Evolutionary conservation across 495 filamentous ascomycete species (phyloP), one percentile per base, ranked within the genome.

Genomic region (Lindgomyces ingoldianus): DNA sequence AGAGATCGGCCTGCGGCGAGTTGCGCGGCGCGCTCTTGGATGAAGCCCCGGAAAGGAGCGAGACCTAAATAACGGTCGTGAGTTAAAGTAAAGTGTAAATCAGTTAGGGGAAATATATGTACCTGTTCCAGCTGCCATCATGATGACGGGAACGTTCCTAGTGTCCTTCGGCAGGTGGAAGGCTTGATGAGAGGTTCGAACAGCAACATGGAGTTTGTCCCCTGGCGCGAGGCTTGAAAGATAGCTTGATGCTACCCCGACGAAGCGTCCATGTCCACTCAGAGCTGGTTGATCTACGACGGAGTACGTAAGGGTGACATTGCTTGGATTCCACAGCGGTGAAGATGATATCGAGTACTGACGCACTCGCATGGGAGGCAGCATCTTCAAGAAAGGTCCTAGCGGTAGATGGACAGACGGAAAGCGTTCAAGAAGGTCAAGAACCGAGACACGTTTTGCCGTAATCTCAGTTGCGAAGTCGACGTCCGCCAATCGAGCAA

Each of bases 271-370:
- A 33, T 60, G 57, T 0, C 83, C 80, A 10, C 83, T 77, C 8
- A 86, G 80, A 0, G 64, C 57, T 1, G 84, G 81, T 3, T 77
- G 77, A 54, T 84, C 80, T 69, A 89, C 79, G 16, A 91, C 79
- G 4, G 78, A 78, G 79, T 87, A 90, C 12, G 89, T 91, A 26
- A 93, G 77, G 0, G 84, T 86, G 22, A 83, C 84, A 63, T 79
- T 77, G 3, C 74, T 76, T 0, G 85, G 80, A 73, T 88, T 74
- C 70, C 54, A 80, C 1, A 86, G 79, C 0, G 89, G 89, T 0
- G 89, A 91, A 0, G 89, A 91, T 16, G 89, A 91, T 74, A 93
- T 91, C 39, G 84, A 89, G 73, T 92, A 93, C 71, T 90, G 87
- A 12, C 90, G 83, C 16, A 87, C 81, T 21, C 87, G 86, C 82